Evolutionary conservation across 2,329 filamentous ascomycete species (phyloP).

Genomic region (Gliomastix tumulicola): DNA sequence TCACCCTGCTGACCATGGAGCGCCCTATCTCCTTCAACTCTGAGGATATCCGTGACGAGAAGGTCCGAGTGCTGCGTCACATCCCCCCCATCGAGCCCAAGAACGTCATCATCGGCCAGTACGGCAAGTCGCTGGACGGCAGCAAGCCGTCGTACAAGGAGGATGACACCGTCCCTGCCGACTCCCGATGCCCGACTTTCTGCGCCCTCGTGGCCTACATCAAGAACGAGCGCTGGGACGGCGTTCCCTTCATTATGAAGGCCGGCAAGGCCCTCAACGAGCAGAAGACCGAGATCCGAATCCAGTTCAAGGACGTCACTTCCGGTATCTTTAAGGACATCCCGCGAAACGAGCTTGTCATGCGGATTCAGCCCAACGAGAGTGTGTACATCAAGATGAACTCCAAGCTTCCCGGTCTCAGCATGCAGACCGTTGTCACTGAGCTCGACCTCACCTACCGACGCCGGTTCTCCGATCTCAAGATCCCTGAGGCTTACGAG

Average conservation of each 20-base stretch:
- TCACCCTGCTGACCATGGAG: slow-evolving; percentile 97
- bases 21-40: slow-evolving; percentile 95
- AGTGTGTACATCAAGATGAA: slow-evolving; percentile 99
- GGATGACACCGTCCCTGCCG: slow-evolving; percentile 95
- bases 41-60: slow-evolving; percentile 97
- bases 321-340: slow-evolving; percentile 99
- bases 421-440: slow-evolving; percentile 98
- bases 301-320: slow-evolving; percentile 99
- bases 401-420: slow-evolving; percentile 95
- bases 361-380: slow-evolving; percentile 98
- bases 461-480: slow-evolving; percentile 95
- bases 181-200: slow-evolving; percentile 96
- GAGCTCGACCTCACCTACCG: slow-evolving; percentile 98
- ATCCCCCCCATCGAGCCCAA: slow-evolving; percentile 96
- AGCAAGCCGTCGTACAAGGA: slow-evolving; percentile 98
- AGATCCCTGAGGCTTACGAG: slow-evolving; percentile 99
- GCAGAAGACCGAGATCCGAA: slow-evolving; percentile 98
- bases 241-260: slow-evolving; percentile 98
- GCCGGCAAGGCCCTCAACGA: slow-evolving; percentile 98
- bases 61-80: slow-evolving; percentile 88
- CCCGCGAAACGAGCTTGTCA: slow-evolving; percentile 96
- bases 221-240: slow-evolving; percentile 99
- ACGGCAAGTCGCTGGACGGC: slow-evolving; percentile 91
- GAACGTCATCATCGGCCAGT: slow-evolving; percentile 99
- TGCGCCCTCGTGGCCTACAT: slow-evolving; percentile 96